Evolutionary conservation across 2,329 filamentous ascomycete species (phyloP), one percentile per base, ranked within the genome.

Genomic region (Sclerotinia sclerotiorum): DNA sequence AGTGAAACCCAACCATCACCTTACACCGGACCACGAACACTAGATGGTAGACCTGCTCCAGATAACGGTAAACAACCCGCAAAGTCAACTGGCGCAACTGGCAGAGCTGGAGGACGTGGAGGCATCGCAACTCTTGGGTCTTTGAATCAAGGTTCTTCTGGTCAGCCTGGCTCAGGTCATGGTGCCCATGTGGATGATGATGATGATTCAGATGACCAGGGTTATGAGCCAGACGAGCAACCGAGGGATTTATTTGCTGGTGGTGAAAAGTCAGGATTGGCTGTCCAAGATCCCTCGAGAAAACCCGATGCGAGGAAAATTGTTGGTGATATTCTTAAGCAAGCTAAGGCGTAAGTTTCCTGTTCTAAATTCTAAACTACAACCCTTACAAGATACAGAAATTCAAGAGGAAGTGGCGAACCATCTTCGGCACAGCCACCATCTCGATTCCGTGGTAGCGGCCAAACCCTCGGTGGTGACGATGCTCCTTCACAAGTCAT

Each of bases 221-320:
- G 84, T 32, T 82, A 84, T 1, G 81, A 84, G 3, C 81, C 84
- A 1, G 85, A 88, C 39, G 82, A 86, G 48, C 84, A 87, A 71
- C 83, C 83, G 8, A 82, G 88, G 70, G 91, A 95, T 76, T 81
- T 94, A 71, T 95, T 94, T 78, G 90, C 92, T 27, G 92, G 92
- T 64, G 92, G 92, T 46, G 92, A 94, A 80, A 95, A 95, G 83
- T 94, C 91, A 42, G 88, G 87, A 0, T 79, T 90, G 57, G 88
- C 88, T 29, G 85, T 90, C 32, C 87, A 90, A 75, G 88, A 90
- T 73, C 88, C 88, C 1, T 48, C 51, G 13, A 72, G 72, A 27
- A 68, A 68, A 76, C 80, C 83, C 2, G 84, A 85, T 52, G 80
- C 85, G 0, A 81, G 82, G 74, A 84, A 83, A 72, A 81, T 90